Evolutionary conservation across 768 basidiomycete species (phyloP).

Genomic region (Hebeloma cylindrosporum): DNA sequence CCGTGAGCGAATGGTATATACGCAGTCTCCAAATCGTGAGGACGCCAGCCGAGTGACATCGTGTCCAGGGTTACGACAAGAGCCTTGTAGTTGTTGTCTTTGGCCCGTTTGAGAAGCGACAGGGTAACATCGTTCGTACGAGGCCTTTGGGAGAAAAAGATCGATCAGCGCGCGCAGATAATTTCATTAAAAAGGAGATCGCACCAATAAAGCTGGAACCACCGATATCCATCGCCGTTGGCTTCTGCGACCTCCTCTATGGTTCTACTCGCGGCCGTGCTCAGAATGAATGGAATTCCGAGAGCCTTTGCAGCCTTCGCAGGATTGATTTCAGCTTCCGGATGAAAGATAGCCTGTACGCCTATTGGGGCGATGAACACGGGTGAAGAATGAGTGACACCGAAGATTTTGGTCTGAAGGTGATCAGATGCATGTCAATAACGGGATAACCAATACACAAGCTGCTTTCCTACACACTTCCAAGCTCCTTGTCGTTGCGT

Average conservation of each 20-base stretch:
- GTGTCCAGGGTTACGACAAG: constrained; percentile 83
- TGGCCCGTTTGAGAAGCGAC: constrained; percentile 66
- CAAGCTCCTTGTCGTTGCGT: constrained; percentile 55
- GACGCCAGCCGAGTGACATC: constrained; percentile 71
- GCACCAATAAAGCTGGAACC: constrained; percentile 85
- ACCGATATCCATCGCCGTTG: constrained; percentile 65
- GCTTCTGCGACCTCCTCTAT: constrained; percentile 79
- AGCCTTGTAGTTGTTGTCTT: constrained; percentile 62
- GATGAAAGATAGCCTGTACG: constrained; percentile 71
- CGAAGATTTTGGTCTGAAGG: constrained; percentile 66
- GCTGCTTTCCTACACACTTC: constrained; percentile 44
- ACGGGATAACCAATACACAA: background rate
- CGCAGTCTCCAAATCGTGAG: constrained; percentile 63
- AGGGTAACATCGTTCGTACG: constrained; percentile 55
- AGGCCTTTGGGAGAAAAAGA: constrained; percentile 47
- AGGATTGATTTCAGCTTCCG: constrained; percentile 69
- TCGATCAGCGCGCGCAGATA: background rate
- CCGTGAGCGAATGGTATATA: constrained; percentile 71
- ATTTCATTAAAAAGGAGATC: constrained; percentile 1
- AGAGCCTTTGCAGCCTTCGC: constrained; percentile 64
- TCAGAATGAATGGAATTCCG: constrained; percentile 70
- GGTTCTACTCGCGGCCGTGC: constrained; percentile 68
- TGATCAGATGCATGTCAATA: background rate
- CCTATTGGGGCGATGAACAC: constrained; percentile 74
- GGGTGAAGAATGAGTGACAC: constrained; percentile 59